Evolutionary conservation across 371 early-diverging fungal genomes (phyloP), one percentile per base, ranked within the genome.

Genomic region (Lichtheimia ornata): DNA sequence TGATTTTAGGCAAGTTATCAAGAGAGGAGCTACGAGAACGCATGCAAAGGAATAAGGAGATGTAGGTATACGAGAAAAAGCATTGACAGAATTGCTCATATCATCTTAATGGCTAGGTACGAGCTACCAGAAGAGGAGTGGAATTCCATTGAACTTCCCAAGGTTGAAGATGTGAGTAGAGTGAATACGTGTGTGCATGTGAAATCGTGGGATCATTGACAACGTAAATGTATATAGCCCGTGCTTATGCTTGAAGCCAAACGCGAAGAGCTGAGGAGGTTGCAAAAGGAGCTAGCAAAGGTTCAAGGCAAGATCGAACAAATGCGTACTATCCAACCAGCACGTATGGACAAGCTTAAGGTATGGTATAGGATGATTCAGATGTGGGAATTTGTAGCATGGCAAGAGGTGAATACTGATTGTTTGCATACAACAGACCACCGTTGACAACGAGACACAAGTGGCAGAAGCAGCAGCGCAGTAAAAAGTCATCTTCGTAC

Each of bases 21-120:
- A 73, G 91, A 40, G 93, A 94, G 40, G 91, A 94, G 67, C 74
- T 92, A 17, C 81, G 82, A 59, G 72, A 79, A 41, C 70, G 89
- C 62, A 73, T 91, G 12, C 62, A 80, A 49, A 82, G 85, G 61
- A 92, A 94, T 72, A 89, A 86, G 62, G 88, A 86, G 64, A 73
- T 70, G 88, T 94, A 77, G 65, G 74, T 59, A 13, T 15, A 11
- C 1, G 18, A 52, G 6, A 43, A 14, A 4, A 12, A 43, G 17
- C 27, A 14, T 1, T 7, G 18, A 25, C 43, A 50, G 25, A 1
- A n/a, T 47, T 0, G 11, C 47, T 47, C 17, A 5, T 14, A 58
- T 35, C 59, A 49, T 22, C 6, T 11, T 5, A 30, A 17, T 17
- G 5, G 3, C 9, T 70, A 87, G 87, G 64, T 89, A 86, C 63